Evolutionary conservation across 2,329 filamentous ascomycete genomes (phyloP).

Genomic region (Aspergillus arachidicola): DNA sequence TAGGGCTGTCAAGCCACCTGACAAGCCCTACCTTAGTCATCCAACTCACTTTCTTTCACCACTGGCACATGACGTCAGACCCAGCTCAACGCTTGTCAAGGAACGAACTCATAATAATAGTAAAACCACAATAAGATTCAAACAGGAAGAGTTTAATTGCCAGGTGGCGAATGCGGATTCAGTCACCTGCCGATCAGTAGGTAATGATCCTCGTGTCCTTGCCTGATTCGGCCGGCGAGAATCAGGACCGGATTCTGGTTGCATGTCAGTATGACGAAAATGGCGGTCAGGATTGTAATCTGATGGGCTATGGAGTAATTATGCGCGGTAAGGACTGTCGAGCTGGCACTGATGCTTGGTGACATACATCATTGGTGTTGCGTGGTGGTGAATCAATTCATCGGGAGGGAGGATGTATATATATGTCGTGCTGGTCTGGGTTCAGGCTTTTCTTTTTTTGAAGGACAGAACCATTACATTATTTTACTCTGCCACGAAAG

Average conservation of each 20-base stretch:
- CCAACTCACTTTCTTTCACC: not conserved
- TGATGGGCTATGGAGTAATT: not conserved
- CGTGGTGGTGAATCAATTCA: not conserved
- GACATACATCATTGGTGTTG: slow-evolving; percentile 5
- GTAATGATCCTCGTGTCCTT: not conserved
- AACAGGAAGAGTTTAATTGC: not conserved
- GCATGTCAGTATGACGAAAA: slow-evolving; percentile 1
- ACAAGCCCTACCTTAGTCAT: not conserved
- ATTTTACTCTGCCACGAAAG: not conserved
- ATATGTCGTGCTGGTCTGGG: not conserved
- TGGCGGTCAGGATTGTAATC: not conserved
- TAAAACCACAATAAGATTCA: not conserved
- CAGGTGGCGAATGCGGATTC: not conserved
- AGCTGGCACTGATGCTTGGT: not conserved
- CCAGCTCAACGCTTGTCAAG: slow-evolving; percentile 3
- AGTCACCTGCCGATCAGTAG: not conserved
- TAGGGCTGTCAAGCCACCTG: slow-evolving; percentile 13
- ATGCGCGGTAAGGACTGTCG: not conserved
- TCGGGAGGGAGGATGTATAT: not conserved
- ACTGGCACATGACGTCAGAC: slow-evolving; percentile 5
- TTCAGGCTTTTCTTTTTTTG: no score
- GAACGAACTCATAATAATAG: not conserved
- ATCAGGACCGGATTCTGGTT: not conserved
- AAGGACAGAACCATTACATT: not conserved
- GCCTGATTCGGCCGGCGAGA: not conserved